A percentile compares a stretch with the other conserved stretches of the same genome.
Conservation (phyloP, 352 stramenopile genomes). For the Phytopythium chamaehyphon region DNA sequence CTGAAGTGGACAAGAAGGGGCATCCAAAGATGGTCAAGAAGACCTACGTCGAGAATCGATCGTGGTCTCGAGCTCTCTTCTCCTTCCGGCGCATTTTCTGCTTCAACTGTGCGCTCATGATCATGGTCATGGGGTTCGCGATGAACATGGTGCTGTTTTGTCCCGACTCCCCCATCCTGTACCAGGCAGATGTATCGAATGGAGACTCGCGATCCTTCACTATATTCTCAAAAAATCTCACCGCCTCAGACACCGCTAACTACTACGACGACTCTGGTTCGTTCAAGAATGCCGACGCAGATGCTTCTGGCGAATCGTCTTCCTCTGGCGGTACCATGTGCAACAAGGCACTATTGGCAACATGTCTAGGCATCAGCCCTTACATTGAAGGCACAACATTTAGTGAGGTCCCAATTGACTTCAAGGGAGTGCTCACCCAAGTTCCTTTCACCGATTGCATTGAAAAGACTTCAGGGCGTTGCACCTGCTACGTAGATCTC, state of each 20-base stretch:
- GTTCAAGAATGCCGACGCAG: neutral
- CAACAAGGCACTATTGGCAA: slow-evolving; percentile 35
- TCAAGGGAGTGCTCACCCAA: slow-evolving; percentile 56
- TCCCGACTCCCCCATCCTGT: slow-evolving; percentile 73
- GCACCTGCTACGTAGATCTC: slow-evolving; percentile 66
- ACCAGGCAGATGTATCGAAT: slow-evolving; percentile 48
- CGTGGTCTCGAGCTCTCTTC: slow-evolving; percentile 67
- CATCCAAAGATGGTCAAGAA: slow-evolving; percentile 80
- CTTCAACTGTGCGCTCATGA: slow-evolving; percentile 74
- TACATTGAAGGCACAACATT: slow-evolving; percentile 27
- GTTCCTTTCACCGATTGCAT: slow-evolving; percentile 75
- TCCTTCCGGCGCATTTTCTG: slow-evolving; percentile 84
- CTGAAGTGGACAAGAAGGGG: slow-evolving; percentile 76
- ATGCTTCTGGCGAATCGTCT: slow-evolving; percentile 2
- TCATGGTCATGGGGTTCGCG: slow-evolving; percentile 55
- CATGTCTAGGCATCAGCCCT: slow-evolving; percentile 34
- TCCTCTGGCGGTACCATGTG: slow-evolving; percentile 16
- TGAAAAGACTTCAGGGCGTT: slow-evolving; percentile 50
- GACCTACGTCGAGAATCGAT: slow-evolving; percentile 77
- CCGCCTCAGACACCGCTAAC: slow-evolving; percentile 11
- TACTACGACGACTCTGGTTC: neutral
- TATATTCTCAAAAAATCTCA: slow-evolving; percentile 31
- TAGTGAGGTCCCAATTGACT: slow-evolving; percentile 52
- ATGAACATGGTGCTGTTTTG: slow-evolving; percentile 80
- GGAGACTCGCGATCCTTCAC: slow-evolving; percentile 15